Percentiles rank a stretch among this genome's conserved stretches.
These are phyloP conservation scores for Wickerhamiella shivajii DNA, from an alignment of 805 yeast genomes.

Conservation along the genomic window DNA sequence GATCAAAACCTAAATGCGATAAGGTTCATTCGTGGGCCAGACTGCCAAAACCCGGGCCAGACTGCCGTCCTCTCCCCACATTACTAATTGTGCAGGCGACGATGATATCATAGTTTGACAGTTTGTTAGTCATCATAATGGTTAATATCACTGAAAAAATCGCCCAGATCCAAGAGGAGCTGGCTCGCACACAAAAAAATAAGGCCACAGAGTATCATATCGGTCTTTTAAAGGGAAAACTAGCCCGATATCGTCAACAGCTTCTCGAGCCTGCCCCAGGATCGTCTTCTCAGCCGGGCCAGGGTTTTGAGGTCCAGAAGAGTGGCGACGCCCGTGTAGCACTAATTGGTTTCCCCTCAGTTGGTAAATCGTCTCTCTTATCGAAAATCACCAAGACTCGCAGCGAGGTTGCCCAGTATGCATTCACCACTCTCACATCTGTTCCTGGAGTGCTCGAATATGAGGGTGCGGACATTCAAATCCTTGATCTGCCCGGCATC, in stretches of 20 bases:
- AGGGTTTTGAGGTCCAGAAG: slow-evolving; percentile 87
- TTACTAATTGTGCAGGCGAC: too few relatives aligned
- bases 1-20: neutral
- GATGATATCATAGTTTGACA: too few relatives aligned
- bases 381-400: slow-evolving; percentile 85
- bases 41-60: neutral
- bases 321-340: slow-evolving; percentile 95
- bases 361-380: slow-evolving; percentile 85
- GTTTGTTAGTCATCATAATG: slow-evolving; percentile 12
- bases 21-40: neutral
- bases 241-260: slow-evolving; percentile 85
- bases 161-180: slow-evolving; percentile 79
- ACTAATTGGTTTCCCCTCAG: slow-evolving; percentile 93
- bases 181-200: slow-evolving; percentile 89
- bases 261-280: slow-evolving; percentile 81
- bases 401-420: slow-evolving; percentile 88
- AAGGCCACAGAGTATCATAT: slow-evolving; percentile 96
- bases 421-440: slow-evolving; percentile 90
- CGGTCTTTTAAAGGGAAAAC: slow-evolving; percentile 85
- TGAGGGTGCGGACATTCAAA: slow-evolving; percentile 93
- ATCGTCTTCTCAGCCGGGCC: slow-evolving; percentile 52
- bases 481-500: slow-evolving; percentile 95
- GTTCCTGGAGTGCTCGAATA: slow-evolving; percentile 93
- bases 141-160: slow-evolving; percentile 46
- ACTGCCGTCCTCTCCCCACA: neutral